Conservation (phyloP, 2,329 filamentous ascomycete genomes). For the Westerdykella ornata region DNA sequence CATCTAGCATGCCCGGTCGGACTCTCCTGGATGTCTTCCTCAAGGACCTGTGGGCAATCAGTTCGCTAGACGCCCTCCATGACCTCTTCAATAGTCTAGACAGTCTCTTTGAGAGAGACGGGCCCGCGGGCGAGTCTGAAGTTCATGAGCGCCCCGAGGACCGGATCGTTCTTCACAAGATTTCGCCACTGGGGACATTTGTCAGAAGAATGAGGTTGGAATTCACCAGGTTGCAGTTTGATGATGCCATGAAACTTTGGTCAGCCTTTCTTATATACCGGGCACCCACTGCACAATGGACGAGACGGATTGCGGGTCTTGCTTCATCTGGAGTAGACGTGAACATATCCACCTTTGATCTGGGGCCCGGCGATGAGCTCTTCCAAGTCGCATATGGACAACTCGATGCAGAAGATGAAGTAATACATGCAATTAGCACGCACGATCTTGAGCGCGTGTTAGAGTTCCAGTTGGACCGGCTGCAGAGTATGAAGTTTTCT, state of each 20-base stretch:
- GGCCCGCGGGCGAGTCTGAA: constrained; percentile 49
- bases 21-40: constrained; percentile 86
- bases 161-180: constrained; percentile 59
- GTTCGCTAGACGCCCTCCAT: constrained; percentile 75
- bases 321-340: constrained; percentile 46
- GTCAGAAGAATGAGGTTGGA: constrained; percentile 71
- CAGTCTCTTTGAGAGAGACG: constrained; percentile 54
- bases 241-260: constrained; percentile 74
- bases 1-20: constrained; percentile 60
- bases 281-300: constrained; percentile 63
- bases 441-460: constrained; percentile 75
- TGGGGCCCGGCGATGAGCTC: constrained; percentile 47
- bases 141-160: constrained; percentile 30
- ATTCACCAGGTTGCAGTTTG: constrained; percentile 72
- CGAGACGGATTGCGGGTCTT: constrained; percentile 35
- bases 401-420: constrained; percentile 38
- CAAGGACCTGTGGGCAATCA: constrained; percentile 72
- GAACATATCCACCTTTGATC: constrained; percentile 54
- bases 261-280: constrained; percentile 74
- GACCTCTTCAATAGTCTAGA: constrained; percentile 61
- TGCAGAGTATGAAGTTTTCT: constrained; percentile 71
- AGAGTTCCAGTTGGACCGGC: constrained; percentile 80
- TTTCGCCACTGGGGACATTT: constrained; percentile 75
- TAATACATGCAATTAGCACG: constrained; percentile 53
- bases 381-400: constrained; percentile 48